phyloP scores from a whole-genome alignment of 805 yeast genomes.

The Huiozyma naganishii region DNA sequence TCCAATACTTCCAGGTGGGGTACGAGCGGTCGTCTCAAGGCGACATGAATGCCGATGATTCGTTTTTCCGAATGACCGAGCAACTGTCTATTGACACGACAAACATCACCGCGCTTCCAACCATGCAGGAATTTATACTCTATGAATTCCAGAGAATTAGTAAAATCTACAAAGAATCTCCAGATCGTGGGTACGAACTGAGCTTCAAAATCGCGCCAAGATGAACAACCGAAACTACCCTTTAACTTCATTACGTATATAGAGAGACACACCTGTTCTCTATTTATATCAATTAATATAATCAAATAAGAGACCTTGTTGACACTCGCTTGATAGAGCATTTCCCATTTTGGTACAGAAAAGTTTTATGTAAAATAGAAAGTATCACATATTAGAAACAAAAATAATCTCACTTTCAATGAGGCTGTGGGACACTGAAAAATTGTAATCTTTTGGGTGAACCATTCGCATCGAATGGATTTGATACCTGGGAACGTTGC shows the following conservation, averaged over 20 bases:
- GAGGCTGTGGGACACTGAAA: no score
- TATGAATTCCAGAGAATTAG: conserved; percentile 62
- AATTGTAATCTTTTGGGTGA: no score
- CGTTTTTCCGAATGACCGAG: conserved; percentile 20
- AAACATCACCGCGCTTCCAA: conserved; percentile 25
- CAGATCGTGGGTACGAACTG: conserved; percentile 63
- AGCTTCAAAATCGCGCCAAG: conserved; percentile 41
- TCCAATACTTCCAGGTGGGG: conserved; percentile 58
- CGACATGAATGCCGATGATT: conserved; percentile 12
- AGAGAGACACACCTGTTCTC: no score
- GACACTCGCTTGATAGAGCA: no score
- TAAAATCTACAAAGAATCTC: conserved; percentile 46
- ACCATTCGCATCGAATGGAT: no score
- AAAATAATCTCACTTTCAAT: no score
- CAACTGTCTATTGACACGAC: conserved; percentile 21
- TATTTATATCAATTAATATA: no score
- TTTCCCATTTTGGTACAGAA: no score
- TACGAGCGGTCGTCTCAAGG: conserved; percentile 26
- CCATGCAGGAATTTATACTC: conserved; percentile 42
- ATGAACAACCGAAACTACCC: not conserved
- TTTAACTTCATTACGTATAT: no score
- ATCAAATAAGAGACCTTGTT: not conserved
- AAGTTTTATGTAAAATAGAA: no score
- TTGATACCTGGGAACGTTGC: no score
- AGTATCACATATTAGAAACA: no score